Conservation (phyloP, 495 filamentous ascomycete species). For the Penicilliopsis zonata region DNA sequence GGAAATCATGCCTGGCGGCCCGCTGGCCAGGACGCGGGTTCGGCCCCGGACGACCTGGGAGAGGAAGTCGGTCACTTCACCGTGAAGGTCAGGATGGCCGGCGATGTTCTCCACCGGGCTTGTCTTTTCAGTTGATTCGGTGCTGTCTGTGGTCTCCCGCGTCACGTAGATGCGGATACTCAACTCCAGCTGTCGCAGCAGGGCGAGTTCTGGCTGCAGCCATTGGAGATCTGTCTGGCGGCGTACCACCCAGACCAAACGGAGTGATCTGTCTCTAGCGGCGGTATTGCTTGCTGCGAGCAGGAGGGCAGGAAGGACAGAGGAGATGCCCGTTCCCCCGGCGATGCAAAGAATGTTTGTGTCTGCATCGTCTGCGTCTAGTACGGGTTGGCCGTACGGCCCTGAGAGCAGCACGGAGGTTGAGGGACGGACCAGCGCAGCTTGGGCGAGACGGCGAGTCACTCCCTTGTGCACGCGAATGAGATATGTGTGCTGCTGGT, state of each 20-base stretch:
- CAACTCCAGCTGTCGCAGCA: constrained; percentile 28
- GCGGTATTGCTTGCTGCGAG: constrained; percentile 20
- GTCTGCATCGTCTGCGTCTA: constrained; percentile 21
- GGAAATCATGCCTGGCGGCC: constrained; percentile 46
- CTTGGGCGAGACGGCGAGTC: constrained; percentile 38
- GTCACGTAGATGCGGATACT: constrained; percentile 46
- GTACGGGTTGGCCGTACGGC: constrained; percentile 43
- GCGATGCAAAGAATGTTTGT: constrained; percentile 49
- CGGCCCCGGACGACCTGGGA: constrained; percentile 20
- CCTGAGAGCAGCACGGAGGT: constrained; percentile 44
- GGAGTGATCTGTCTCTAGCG: constrained; percentile 24
- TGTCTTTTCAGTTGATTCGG: constrained; percentile 2
- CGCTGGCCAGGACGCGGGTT: constrained; percentile 47
- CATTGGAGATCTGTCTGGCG: constrained; percentile 40
- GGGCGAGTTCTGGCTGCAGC: constrained; percentile 42
- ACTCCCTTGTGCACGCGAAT: constrained; percentile 48
- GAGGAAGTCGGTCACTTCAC: constrained; percentile 18
- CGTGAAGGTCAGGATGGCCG: constrained; percentile 16
- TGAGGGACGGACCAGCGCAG: constrained; percentile 19
- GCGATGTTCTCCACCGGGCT: constrained; percentile 7
- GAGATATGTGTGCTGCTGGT: constrained; percentile 47
- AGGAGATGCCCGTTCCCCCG: constrained; percentile 54
- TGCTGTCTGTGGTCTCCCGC: constrained; percentile 18
- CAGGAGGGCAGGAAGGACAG: constrained; percentile 44
- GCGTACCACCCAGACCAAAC: constrained; percentile 52